A percentile compares a stretch with the other conserved stretches of the same genome.
Evolutionary conservation across 1,139 yeast genomes (phyloP).

Genomic region (Komagataea norvegica): DNA sequence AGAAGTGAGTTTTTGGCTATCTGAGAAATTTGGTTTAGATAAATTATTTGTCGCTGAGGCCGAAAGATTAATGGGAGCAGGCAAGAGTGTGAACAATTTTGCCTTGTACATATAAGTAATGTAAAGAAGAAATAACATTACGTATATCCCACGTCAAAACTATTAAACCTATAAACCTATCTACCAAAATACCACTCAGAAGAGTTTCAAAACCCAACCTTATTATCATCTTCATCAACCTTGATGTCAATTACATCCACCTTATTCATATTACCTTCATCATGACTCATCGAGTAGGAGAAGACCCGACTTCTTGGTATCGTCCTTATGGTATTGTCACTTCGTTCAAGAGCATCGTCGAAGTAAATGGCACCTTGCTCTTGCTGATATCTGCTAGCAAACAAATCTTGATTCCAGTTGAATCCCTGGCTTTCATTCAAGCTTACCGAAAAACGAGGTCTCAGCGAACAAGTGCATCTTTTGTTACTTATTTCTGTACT

Average conservation of each 20-base stretch:
- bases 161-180: not conserved
- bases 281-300: constrained; percentile 18
- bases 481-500: too few relatives aligned
- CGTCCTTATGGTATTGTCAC: constrained; percentile 5
- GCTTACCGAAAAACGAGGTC: constrained; percentile 29
- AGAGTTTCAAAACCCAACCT: constrained; percentile 1
- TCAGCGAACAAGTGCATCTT: constrained; percentile 2
- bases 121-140: not conserved
- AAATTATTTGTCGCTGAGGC: constrained; percentile 8
- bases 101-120: constrained; percentile 20
- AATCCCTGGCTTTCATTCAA: constrained; percentile 69
- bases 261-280: constrained; percentile 28
- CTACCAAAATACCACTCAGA: too few relatives aligned
- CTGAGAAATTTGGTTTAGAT: constrained; percentile 15
- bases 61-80: constrained; percentile 10
- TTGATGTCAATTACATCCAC: constrained; percentile 52
- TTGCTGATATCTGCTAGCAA: constrained; percentile 65
- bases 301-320: constrained; percentile 12
- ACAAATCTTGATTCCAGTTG: constrained; percentile 67
- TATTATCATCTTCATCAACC: constrained; percentile 37
- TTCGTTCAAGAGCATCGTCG: constrained; percentile 15
- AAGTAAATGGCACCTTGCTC: constrained; percentile 43
- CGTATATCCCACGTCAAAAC: not conserved
- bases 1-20: constrained; percentile 20
- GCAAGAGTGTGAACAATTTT: constrained; percentile 22